These are phyloP conservation scores for Cudoniella acicularis DNA, from an alignment of 495 filamentous ascomycete genomes.

Conservation along the genomic window DNA sequence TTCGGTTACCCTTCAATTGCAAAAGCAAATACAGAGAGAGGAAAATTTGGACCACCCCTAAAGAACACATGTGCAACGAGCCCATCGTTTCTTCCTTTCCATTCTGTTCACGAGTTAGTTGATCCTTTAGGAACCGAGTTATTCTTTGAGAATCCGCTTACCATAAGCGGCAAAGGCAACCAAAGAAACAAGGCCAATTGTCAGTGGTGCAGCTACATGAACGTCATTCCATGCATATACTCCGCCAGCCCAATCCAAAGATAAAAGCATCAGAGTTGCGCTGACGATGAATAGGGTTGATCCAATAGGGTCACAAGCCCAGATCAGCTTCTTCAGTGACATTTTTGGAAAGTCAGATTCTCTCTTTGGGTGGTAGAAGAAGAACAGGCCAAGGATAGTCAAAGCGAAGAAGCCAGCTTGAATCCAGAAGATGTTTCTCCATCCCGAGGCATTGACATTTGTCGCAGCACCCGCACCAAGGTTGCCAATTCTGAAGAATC, in stretches of 20 bases:
- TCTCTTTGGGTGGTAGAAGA: conserved; percentile 48
- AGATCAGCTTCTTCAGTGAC: conserved; percentile 38
- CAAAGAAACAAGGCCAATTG: conserved; percentile 41
- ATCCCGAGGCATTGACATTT: conserved; percentile 39
- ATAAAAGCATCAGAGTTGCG: conserved; percentile 46
- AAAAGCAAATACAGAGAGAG: conserved; percentile 48
- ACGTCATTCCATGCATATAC: conserved; percentile 43
- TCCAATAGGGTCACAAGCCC: conserved; percentile 52
- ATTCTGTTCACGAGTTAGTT: conserved; percentile 34
- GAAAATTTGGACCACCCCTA: conserved; percentile 46
- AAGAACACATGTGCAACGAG: conserved; percentile 55
- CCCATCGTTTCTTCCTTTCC: conserved; percentile 48
- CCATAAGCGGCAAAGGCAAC: conserved; percentile 44
- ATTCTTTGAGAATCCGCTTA: conserved; percentile 16
- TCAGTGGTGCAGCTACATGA: conserved; percentile 47
- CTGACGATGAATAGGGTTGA: conserved; percentile 43
- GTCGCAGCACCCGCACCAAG: conserved; percentile 50
- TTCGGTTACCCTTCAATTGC: conserved; percentile 43
- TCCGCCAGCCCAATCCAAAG: conserved; percentile 50
- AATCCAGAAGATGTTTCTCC: conserved; percentile 57
- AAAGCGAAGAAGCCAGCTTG: conserved; percentile 49
- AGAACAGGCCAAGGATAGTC: conserved; percentile 42
- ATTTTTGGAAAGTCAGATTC: conserved; percentile 37
- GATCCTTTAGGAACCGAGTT: not conserved
- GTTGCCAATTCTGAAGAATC: conserved; percentile 34